Percentiles rank a stretch among this genome's conserved stretches.
Conservation (phyloP, 257 asterid genomes). For the Petunia secreta region DNA sequence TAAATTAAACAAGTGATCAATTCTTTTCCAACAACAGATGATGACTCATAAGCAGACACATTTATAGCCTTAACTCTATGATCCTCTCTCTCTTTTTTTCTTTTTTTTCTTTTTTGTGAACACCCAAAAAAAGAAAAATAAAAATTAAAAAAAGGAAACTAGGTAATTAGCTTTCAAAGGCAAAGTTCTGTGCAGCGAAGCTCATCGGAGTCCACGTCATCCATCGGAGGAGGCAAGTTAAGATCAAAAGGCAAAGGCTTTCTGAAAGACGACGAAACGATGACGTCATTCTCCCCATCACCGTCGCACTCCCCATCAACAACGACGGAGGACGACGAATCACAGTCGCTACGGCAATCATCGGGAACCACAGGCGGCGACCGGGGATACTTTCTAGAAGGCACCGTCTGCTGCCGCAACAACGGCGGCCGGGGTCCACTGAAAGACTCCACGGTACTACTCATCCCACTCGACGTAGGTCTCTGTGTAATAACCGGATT, state of each 20-base stretch:
- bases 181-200: conserved; percentile 32
- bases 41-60: conserved; percentile 35
- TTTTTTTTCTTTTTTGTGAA: conserved; percentile 20
- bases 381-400: conserved; percentile 59
- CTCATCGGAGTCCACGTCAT: conserved; percentile 34
- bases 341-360: conserved; percentile 69
- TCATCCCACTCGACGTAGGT: conserved; percentile 71
- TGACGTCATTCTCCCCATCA: conserved; percentile 46
- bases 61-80: conserved; percentile 32
- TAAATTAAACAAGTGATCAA: conserved; percentile 29
- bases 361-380: conserved; percentile 72
- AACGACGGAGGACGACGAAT: conserved; percentile 60
- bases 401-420: conserved; percentile 33
- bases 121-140: conserved; percentile 23
- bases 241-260: conserved; percentile 52
- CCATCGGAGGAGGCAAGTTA: conserved; percentile 50
- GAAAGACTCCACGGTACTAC: conserved; percentile 77
- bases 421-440: conserved; percentile 62
- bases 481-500: conserved; percentile 52
- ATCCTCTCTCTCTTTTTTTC: conserved; percentile 1
- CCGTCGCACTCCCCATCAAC: conserved; percentile 51
- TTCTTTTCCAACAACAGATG: conserved; percentile 35
- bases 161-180: conserved; percentile 28
- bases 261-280: conserved; percentile 47
- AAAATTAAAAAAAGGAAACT: conserved; percentile 17